These are phyloP conservation scores for Beauveria asiatica DNA, from an alignment of 2,329 filamentous ascomycete species.

Conservation along the genomic window DNA sequence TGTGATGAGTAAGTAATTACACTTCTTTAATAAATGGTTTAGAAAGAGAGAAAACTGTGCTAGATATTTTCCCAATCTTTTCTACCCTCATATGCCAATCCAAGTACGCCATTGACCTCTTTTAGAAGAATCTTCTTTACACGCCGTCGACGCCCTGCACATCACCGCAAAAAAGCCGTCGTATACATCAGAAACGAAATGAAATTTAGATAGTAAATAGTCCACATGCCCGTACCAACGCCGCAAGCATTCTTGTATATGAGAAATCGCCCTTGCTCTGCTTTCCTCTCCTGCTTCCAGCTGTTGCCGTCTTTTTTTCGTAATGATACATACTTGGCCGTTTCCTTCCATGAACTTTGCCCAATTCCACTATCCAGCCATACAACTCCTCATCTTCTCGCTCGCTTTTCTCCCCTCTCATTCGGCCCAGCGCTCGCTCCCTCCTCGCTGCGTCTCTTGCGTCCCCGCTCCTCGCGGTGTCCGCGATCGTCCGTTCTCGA, in stretches of 20 bases:
- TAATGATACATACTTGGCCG: neutral
- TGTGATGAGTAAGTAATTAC: too few relatives aligned
- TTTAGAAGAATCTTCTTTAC: too few relatives aligned
- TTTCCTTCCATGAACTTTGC: neutral
- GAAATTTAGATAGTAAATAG: neutral
- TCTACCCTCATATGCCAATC: too few relatives aligned
- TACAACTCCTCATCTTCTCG: conserved; percentile 32
- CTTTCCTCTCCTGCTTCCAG: neutral
- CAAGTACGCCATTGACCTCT: too few relatives aligned
- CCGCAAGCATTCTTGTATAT: conserved; percentile 6
- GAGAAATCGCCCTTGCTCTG: neutral
- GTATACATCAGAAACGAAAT: neutral
- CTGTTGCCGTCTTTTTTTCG: neutral
- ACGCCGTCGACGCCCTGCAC: too few relatives aligned
- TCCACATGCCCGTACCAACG: neutral
- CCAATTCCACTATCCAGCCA: conserved; percentile 3
- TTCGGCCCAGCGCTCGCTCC: conserved; percentile 28
- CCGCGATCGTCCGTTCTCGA: conserved; percentile 23
- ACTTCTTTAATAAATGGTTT: too few relatives aligned
- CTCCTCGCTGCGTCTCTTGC: conserved; percentile 43
- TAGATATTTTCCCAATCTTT: too few relatives aligned
- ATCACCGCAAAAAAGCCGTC: neutral
- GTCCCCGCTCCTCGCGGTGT: conserved; percentile 28
- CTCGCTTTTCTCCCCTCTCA: conserved; percentile 45
- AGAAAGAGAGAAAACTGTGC: too few relatives aligned